A percentile compares a stretch with the other conserved stretches of the same genome.
Evolutionary conservation across 2,329 filamentous ascomycete species (phyloP).

Genomic region (Elsinoe fawcettii): DNA sequence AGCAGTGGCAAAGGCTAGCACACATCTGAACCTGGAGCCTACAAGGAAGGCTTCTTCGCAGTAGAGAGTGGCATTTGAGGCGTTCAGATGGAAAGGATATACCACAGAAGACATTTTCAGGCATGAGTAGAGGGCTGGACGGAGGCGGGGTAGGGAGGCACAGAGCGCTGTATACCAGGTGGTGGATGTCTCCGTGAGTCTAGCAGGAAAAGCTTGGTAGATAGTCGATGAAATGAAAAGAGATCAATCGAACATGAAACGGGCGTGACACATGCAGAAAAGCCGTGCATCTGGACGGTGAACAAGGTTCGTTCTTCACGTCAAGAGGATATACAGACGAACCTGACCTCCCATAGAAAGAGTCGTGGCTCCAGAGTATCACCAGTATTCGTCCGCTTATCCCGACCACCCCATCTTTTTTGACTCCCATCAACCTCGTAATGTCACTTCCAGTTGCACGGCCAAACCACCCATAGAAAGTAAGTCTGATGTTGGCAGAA

Average conservation of each 20-base stretch:
- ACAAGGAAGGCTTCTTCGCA: neutral
- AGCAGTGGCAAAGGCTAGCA: neutral
- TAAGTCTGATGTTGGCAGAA: neutral
- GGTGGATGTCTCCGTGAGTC: neutral
- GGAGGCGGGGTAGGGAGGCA: neutral
- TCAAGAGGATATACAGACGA: no score
- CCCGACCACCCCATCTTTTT: no score
- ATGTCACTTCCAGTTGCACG: neutral
- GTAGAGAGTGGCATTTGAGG: slow-evolving; percentile 1
- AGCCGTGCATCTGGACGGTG: no score
- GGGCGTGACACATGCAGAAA: no score
- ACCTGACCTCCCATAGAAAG: no score
- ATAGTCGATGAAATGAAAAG: slow-evolving; percentile 3
- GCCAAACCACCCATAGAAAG: no score
- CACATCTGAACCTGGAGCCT: neutral
- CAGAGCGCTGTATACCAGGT: neutral
- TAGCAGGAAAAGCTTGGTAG: neutral
- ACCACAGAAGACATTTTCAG: neutral
- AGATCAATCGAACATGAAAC: neutral
- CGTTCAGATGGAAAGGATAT: slow-evolving; percentile 10
- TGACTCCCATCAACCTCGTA: no score
- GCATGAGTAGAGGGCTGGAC: neutral
- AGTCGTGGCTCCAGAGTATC: no score
- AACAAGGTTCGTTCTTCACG: no score
- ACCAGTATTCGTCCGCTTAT: no score